Percentiles rank a stretch among this genome's conserved stretches.
Evolutionary conservation across 202 grass and related monocot genomes (phyloP).

Genomic region (Bolboschoenoplectus hybrid): DNA sequence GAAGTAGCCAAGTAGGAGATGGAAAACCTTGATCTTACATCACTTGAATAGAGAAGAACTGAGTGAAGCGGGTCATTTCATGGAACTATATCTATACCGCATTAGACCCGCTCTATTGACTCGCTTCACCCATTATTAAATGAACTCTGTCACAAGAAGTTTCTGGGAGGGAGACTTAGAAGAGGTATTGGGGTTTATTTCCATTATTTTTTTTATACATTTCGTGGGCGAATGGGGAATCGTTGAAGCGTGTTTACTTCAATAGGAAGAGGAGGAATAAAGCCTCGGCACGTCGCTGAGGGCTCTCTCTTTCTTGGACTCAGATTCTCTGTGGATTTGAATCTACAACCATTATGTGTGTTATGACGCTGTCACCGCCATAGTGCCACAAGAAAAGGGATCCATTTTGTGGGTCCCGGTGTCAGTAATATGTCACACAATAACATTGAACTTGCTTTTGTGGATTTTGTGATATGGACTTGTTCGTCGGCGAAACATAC

Average conservation of each 20-base stretch:
- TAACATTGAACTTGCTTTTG: background rate
- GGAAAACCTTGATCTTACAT: background rate
- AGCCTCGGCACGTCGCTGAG: background rate
- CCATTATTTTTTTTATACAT: background rate
- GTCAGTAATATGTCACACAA: background rate
- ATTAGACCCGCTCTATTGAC: background rate
- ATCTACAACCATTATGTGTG: background rate
- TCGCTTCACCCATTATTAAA: background rate
- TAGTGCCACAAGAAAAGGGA: background rate
- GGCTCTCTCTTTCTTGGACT: background rate
- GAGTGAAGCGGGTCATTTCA: slow-evolving; percentile 6
- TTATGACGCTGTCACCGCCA: background rate
- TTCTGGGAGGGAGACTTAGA: background rate
- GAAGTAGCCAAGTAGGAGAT: background rate
- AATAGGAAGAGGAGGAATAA: background rate
- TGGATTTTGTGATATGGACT: background rate
- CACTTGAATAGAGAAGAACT: background rate
- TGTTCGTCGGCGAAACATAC: background rate
- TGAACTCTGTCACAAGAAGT: background rate
- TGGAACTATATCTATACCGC: background rate
- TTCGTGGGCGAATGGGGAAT: background rate
- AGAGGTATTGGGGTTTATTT: background rate
- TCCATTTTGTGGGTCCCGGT: background rate
- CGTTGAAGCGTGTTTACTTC: slow-evolving; percentile 14
- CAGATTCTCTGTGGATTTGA: background rate